phyloP scores from a whole-genome alignment of 1,139 yeast species.

The Torulaspora pretoriensis region DNA sequence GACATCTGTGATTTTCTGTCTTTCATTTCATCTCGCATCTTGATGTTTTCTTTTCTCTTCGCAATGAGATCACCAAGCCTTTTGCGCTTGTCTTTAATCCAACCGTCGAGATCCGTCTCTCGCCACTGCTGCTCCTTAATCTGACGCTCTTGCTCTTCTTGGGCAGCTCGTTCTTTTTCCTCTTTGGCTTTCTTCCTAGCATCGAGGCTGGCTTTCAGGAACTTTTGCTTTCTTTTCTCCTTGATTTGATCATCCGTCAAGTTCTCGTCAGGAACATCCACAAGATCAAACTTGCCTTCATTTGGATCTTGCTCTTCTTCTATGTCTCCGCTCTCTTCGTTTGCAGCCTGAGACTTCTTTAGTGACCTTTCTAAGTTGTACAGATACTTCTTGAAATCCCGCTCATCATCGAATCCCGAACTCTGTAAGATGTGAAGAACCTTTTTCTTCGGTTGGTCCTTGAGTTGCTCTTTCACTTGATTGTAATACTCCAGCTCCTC shows the following conservation, averaged over 20 bases:
- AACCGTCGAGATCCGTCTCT: conserved; percentile 63
- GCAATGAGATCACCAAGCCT: conserved; percentile 56
- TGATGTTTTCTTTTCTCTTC: conserved; percentile 60
- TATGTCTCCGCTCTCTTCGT: conserved; percentile 52
- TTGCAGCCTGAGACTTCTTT: conserved; percentile 62
- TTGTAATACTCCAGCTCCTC: conserved; percentile 72
- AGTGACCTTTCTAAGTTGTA: conserved; percentile 64
- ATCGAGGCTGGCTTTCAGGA: conserved; percentile 81
- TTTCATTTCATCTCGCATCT: conserved; percentile 70
- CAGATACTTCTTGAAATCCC: conserved; percentile 66
- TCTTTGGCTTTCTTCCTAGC: conserved; percentile 81
- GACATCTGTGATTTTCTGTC: conserved; percentile 91
- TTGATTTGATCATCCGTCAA: conserved; percentile 73
- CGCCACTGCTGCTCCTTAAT: conserved; percentile 76
- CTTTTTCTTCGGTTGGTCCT: conserved; percentile 44
- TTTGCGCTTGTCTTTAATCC: conserved; percentile 70
- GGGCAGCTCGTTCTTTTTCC: conserved; percentile 59
- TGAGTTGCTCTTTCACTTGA: conserved; percentile 52
- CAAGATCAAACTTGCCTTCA: conserved; percentile 70
- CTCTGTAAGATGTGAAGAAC: conserved; percentile 47
- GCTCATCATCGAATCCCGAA: conserved; percentile 76
- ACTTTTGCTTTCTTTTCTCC: conserved; percentile 79
- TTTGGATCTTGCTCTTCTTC: conserved; percentile 43
- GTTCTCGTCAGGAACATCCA: conserved; percentile 80
- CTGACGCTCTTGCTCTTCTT: conserved; percentile 48